Conservation (phyloP, 176 grass and related monocot genomes). For the Avena sativa region DNA sequence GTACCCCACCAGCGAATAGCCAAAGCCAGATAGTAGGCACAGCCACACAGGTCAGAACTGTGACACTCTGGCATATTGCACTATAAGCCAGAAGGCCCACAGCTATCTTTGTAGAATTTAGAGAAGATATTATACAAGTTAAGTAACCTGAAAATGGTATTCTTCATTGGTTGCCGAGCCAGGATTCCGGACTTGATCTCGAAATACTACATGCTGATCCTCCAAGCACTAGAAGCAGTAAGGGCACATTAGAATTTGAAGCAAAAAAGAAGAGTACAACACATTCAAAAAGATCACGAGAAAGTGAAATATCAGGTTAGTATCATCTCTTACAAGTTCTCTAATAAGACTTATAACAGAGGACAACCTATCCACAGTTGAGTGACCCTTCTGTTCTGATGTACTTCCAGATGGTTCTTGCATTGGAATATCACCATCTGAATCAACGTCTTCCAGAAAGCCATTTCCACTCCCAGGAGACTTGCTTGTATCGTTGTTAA, state of each 20-base stretch:
- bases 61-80: not conserved
- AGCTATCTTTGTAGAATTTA: constrained; percentile 31
- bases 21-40: constrained; percentile 17
- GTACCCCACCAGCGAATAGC: not conserved
- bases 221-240: constrained; percentile 61
- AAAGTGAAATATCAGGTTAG: constrained; percentile 47
- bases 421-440: constrained; percentile 45
- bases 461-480: constrained; percentile 71
- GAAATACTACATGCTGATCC: constrained; percentile 62
- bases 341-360: constrained; percentile 56
- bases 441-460: constrained; percentile 69
- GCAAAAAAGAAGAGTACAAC: not conserved
- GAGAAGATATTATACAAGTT: constrained; percentile 13
- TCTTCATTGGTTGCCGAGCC: constrained; percentile 48
- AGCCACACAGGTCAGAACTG: constrained; percentile 19
- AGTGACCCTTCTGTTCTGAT: constrained; percentile 45
- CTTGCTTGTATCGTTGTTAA: constrained; percentile 53
- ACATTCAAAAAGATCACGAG: not conserved
- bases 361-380: constrained; percentile 59
- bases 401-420: constrained; percentile 58
- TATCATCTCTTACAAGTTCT: constrained; percentile 67
- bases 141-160: constrained; percentile 68
- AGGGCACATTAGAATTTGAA: constrained; percentile 39
- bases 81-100: constrained; percentile 35
- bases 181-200: constrained; percentile 53